Evolutionary conservation across 805 yeast species (phyloP).

Genomic region (Yarrowia osloensis): DNA sequence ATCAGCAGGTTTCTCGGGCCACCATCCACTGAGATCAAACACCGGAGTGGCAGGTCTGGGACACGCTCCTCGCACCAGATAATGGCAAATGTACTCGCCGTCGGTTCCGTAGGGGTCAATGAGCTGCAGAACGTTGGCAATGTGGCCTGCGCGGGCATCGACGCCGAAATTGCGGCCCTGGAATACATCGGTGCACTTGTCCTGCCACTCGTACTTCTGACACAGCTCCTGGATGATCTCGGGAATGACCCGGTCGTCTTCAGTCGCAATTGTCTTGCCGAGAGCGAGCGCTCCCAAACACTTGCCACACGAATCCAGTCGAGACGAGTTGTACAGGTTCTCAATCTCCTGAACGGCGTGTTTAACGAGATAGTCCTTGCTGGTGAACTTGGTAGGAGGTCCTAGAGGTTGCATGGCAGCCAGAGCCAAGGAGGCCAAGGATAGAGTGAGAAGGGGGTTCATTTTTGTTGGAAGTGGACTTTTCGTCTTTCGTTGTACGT

Average conservation of each 20-base stretch:
- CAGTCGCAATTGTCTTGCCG: slow-evolving; percentile 13
- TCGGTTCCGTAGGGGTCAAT: slow-evolving; percentile 57
- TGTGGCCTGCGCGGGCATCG: slow-evolving; percentile 38
- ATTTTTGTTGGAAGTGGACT: neutral
- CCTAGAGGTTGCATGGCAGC: slow-evolving; percentile 15
- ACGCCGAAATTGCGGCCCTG: slow-evolving; percentile 19
- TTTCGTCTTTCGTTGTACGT: too few relatives aligned
- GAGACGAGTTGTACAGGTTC: slow-evolving; percentile 26
- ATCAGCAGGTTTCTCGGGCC: slow-evolving; percentile 49
- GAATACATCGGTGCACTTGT: slow-evolving; percentile 6
- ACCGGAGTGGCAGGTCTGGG: slow-evolving; percentile 55
- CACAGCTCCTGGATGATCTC: slow-evolving; percentile 19
- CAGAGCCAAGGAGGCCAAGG: slow-evolving; percentile 13
- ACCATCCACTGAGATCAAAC: slow-evolving; percentile 48
- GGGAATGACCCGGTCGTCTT: slow-evolving; percentile 19
- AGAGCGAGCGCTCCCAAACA: slow-evolving; percentile 16
- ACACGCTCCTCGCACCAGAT: slow-evolving; percentile 52
- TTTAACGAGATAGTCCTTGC: slow-evolving; percentile 17
- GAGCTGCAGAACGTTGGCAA: slow-evolving; percentile 52
- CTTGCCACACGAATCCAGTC: slow-evolving; percentile 14
- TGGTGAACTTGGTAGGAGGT: slow-evolving; percentile 5
- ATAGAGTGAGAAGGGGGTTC: neutral
- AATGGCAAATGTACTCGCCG: slow-evolving; percentile 64
- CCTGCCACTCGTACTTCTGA: slow-evolving; percentile 25
- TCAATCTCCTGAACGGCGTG: slow-evolving; percentile 25